phyloP scores from a whole-genome alignment of 441 rosid species.

The Breynia disticha region DNA sequence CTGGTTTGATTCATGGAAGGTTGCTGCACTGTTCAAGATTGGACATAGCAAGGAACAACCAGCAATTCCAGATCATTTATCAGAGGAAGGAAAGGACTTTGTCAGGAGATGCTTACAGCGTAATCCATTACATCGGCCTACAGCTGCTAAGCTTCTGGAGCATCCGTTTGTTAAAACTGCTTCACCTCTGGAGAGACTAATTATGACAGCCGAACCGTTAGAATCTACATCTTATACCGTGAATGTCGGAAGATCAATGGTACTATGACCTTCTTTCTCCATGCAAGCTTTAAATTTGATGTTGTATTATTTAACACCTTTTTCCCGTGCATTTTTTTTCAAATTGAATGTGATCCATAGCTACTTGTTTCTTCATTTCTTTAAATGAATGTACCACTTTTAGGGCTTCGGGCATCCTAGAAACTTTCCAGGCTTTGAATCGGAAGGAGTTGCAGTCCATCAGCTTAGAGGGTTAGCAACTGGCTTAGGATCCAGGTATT shows the following conservation, averaged over 20 bases:
- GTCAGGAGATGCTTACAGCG: constrained; percentile 74
- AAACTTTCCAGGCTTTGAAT: constrained; percentile 34
- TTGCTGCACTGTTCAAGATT: constrained; percentile 89
- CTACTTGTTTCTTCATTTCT: background rate
- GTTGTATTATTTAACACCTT: background rate
- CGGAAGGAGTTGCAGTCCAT: constrained; percentile 44
- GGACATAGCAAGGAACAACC: constrained; percentile 99
- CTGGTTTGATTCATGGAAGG: constrained; percentile 12
- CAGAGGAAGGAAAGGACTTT: constrained; percentile 87
- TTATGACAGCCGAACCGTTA: constrained; percentile 26
- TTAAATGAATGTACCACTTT: constrained; percentile 15
- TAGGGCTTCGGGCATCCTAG: constrained; percentile 44
- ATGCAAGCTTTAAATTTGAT: background rate
- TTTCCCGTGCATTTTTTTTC: background rate
- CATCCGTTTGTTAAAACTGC: constrained; percentile 77
- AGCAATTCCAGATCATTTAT: constrained; percentile 75
- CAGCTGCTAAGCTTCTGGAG: constrained; percentile 69
- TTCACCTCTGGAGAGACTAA: constrained; percentile 55
- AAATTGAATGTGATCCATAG: background rate
- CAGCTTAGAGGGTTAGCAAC: constrained; percentile 39
- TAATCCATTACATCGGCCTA: constrained; percentile 70
- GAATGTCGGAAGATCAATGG: constrained; percentile 48
- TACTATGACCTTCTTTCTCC: background rate
- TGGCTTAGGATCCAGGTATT: constrained; percentile 33
- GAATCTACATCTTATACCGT: constrained; percentile 33